phyloP scores from a whole-genome alignment of 2,329 filamentous ascomycete species.

The Pleurostoma richardsiae region DNA sequence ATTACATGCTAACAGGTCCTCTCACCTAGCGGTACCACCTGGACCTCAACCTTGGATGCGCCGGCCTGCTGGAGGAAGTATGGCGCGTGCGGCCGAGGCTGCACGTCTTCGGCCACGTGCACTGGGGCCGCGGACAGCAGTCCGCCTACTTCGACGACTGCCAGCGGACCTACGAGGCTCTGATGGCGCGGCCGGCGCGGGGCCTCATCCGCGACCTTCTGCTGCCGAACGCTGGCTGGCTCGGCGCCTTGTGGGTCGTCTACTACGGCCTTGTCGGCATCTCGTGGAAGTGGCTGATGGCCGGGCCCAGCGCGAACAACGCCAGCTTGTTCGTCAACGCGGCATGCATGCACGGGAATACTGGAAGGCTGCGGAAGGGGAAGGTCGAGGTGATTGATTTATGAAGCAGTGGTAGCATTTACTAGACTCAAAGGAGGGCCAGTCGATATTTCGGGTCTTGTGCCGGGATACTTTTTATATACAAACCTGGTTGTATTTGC shows the following conservation, averaged over 20 bases:
- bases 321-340: conserved; percentile 53
- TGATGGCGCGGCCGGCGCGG: conserved; percentile 39
- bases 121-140: conserved; percentile 68
- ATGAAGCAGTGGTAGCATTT: too few species aligned
- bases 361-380: conserved; percentile 39
- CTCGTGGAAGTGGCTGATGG: conserved; percentile 53
- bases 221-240: conserved; percentile 39
- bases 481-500: too few species aligned
- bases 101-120: conserved; percentile 83
- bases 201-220: conserved; percentile 38
- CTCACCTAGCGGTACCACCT: conserved; percentile 55
- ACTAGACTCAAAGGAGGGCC: too few species aligned
- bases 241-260: conserved; percentile 38
- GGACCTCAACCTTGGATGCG: conserved; percentile 65
- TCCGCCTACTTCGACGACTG: conserved; percentile 69
- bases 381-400: conserved; percentile 27
- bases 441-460: too few species aligned
- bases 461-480: too few species aligned
- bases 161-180: conserved; percentile 66
- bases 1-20: neutral
- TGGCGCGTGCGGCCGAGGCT: conserved; percentile 70
- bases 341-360: conserved; percentile 48
- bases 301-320: conserved; percentile 42
- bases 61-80: conserved; percentile 63
- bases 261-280: conserved; percentile 40